A percentile compares a stretch with the other conserved stretches of the same genome.
These are phyloP conservation scores for Moesziomyces sp. DNA, from an alignment of 1,284 basidiomycete species.

Conservation along the genomic window DNA sequence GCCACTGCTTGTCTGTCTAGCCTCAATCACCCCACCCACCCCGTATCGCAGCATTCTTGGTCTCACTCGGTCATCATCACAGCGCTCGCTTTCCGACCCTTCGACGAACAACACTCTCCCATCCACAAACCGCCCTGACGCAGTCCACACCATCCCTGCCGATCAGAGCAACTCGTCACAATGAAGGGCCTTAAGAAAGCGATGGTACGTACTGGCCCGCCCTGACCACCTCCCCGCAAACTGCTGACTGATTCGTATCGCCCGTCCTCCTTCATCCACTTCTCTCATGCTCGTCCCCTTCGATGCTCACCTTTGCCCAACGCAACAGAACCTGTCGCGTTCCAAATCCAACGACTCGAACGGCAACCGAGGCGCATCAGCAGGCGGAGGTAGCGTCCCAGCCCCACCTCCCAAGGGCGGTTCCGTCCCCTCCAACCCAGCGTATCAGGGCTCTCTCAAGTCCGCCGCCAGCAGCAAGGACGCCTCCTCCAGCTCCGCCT, in stretches of 20 bases:
- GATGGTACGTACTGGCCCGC: constrained; percentile 57
- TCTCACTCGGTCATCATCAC: not conserved
- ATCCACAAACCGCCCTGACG: not conserved
- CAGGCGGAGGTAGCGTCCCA: constrained; percentile 49
- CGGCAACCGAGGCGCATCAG: constrained; percentile 49
- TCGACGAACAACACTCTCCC: constrained; percentile 1
- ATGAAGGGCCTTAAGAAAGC: constrained; percentile 68
- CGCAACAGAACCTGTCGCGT: constrained; percentile 60
- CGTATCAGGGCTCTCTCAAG: constrained; percentile 59
- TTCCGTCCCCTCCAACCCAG: constrained; percentile 48
- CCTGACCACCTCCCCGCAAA: not conserved
- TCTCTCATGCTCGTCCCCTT: not conserved
- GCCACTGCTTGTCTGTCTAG: too few relatives aligned
- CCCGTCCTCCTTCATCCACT: not conserved
- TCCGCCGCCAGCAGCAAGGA: constrained; percentile 16
- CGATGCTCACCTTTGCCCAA: not conserved
- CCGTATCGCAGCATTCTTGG: too few relatives aligned
- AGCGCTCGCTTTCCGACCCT: not conserved
- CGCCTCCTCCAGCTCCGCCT: constrained; percentile 45
- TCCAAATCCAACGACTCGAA: constrained; percentile 60
- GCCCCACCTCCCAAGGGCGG: constrained; percentile 60
- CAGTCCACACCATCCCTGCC: not conserved
- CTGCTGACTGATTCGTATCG: constrained; percentile 1
- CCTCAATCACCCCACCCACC: too few relatives aligned
- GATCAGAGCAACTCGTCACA: not conserved